These are phyloP conservation scores for Rhododendron mucronatum DNA, from an alignment of 148 eudicot genomes.

Conservation along the genomic window DNA sequence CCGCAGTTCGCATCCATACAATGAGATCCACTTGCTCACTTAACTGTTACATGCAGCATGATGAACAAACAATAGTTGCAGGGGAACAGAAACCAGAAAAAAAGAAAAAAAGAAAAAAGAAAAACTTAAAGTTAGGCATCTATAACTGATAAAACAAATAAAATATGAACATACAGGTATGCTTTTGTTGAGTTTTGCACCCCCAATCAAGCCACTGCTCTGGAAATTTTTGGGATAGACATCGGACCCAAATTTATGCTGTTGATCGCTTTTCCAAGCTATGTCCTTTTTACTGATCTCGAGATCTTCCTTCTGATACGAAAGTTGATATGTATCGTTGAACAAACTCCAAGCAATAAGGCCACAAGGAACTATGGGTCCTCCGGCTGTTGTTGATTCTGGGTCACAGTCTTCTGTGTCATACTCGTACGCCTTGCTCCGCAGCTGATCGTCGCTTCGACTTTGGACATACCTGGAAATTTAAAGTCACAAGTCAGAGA, in stretches of 20 bases:
- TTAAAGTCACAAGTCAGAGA: not conserved
- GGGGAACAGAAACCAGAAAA: not conserved
- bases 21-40: constrained; percentile 84
- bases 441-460: constrained; percentile 59
- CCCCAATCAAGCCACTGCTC: constrained; percentile 49
- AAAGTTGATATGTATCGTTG: constrained; percentile 72
- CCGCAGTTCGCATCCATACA: constrained; percentile 99
- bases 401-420: constrained; percentile 42
- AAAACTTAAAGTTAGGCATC: not conserved
- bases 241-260: constrained; percentile 61
- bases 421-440: constrained; percentile 26
- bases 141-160: not conserved
- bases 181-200: constrained; percentile 60
- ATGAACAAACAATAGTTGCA: not conserved
- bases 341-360: constrained; percentile 93
- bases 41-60: constrained; percentile 40
- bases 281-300: constrained; percentile 57
- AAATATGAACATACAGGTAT: constrained; percentile 53
- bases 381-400: constrained; percentile 15
- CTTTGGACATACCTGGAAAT: constrained; percentile 59
- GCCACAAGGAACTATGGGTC: constrained; percentile 80
- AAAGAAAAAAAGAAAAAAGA: not conserved
- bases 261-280: constrained; percentile 78
- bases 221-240: constrained; percentile 91
- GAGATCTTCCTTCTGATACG: constrained; percentile 26